Evolutionary conservation across 108 stramenopile genomes (phyloP).

Genomic region (Nannochloropsis gaditana): DNA sequence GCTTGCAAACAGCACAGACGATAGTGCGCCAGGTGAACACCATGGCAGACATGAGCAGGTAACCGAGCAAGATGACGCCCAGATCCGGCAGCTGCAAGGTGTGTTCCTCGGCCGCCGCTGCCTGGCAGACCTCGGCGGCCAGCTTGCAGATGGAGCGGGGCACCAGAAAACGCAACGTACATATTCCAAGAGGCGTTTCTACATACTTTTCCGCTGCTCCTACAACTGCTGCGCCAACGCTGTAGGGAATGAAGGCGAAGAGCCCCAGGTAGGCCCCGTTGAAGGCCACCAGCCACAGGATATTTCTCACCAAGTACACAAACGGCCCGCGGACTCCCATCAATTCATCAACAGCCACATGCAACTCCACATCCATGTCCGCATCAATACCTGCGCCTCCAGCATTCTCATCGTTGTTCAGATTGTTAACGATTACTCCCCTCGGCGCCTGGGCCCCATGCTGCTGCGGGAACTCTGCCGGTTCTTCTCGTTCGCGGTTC

Average conservation of each 20-base stretch:
- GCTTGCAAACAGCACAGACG: constrained; percentile 28
- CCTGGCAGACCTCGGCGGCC: not conserved
- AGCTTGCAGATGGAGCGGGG: not conserved
- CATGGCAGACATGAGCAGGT: constrained; percentile 53
- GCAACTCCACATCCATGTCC: constrained; percentile 65
- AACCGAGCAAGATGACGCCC: constrained; percentile 57
- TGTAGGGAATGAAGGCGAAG: constrained; percentile 73
- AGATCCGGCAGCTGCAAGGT: constrained; percentile 62
- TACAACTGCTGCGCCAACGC: constrained; percentile 55
- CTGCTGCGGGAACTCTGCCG: not conserved
- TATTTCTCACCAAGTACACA: constrained; percentile 66
- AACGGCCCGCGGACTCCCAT: constrained; percentile 84
- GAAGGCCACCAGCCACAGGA: constrained; percentile 68
- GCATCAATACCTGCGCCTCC: constrained; percentile 46
- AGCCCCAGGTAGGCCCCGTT: constrained; percentile 82
- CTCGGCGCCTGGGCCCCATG: not conserved
- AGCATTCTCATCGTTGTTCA: not conserved
- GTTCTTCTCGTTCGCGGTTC: not conserved
- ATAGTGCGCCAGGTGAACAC: constrained; percentile 42
- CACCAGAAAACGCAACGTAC: constrained; percentile 2
- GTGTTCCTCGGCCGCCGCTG: constrained; percentile 39
- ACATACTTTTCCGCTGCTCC: constrained; percentile 15
- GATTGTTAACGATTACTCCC: not conserved
- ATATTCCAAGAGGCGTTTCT: not conserved
- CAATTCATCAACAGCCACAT: constrained; percentile 79